Evolutionary conservation across 73 alveolate species (phyloP), one percentile per base, ranked within the genome.

Genomic region (Paramecium primaurelia): DNA sequence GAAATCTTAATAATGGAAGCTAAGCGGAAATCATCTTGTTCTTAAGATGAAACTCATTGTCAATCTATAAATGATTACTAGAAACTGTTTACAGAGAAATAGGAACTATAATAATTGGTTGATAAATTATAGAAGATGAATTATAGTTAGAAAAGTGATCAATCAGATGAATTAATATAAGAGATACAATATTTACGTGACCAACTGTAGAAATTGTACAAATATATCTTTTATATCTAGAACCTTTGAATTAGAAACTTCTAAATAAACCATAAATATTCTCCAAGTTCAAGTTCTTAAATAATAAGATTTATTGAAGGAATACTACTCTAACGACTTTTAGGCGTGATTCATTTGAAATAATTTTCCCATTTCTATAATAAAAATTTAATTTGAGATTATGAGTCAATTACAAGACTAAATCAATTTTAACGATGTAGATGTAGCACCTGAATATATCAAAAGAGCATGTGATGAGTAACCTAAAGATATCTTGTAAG

Each of bases 351-450:
- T 32, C 47, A 64, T 28, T 11, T 32, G 47, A 64, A 64, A 3
- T 32, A 32, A 32, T 64, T 64, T 64, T 34, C 84, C 84, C 12
- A 64, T 64, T 64, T 22, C 69, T 54, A 54, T 64, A 64, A 64
- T 64, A 64, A 64, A 64, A 64, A 64, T 64, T 64, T 64, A 64
- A 64, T 64, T 64, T 64, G 84, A 64, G 84, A 34, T 32, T 32
- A 64, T 64, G 47, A 32, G 51, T n/a, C 36, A n/a, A 18, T 54
- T 54, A 54, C 47, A 64, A 64, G 84, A 64, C 36, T 64, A 12
- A 12, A 64, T 64, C 9, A 14, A 64, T 64, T 64, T 64, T 34
- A 28, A 32, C 11, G 49, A 18, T 2, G 84, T 12, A 14, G 84
- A 26, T 6, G 3, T 64, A 4, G 54, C 51, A 0, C 1, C 0